These are phyloP conservation scores for Metschnikowia colocasiae DNA, from an alignment of 805 yeast genomes.

Conservation along the genomic window DNA sequence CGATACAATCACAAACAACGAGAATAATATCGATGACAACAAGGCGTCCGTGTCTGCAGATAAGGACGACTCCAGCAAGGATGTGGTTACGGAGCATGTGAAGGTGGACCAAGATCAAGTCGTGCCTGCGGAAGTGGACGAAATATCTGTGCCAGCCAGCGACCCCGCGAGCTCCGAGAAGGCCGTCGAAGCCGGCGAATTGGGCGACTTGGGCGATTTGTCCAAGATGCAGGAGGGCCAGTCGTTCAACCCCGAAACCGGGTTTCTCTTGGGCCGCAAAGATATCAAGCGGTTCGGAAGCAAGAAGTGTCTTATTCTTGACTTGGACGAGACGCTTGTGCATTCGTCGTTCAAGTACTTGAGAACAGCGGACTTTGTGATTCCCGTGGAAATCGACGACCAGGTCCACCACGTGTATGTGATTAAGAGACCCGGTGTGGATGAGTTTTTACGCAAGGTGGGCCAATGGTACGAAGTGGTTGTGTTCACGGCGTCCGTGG, in stretches of 20 bases:
- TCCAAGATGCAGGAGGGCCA: conserved; percentile 69
- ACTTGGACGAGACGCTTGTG: conserved; percentile 92
- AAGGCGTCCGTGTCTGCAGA: not conserved
- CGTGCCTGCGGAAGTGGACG: not conserved
- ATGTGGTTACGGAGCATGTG: conserved; percentile 1
- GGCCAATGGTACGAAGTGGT: conserved; percentile 91
- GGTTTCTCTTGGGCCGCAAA: conserved; percentile 61
- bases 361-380: conserved; percentile 91
- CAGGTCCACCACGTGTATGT: conserved; percentile 93
- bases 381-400: conserved; percentile 94
- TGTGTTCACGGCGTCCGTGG: conserved; percentile 93
- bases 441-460: conserved; percentile 78
- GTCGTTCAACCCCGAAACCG: conserved; percentile 57
- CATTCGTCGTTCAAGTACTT: conserved; percentile 92
- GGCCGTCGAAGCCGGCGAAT: not conserved
- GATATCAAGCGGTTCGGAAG: conserved; percentile 44
- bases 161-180: not conserved
- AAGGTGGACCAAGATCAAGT: not conserved
- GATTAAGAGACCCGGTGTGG: conserved; percentile 97
- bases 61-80: not conserved
- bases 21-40: conserved; percentile 16
- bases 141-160: not conserved
- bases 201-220: conserved; percentile 37
- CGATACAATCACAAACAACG: conserved; percentile 39
- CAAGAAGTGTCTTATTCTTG: conserved; percentile 85